These are phyloP conservation scores for Aspergillus glaucus DNA, from an alignment of 2,329 filamentous ascomycete species.

Conservation along the genomic window DNA sequence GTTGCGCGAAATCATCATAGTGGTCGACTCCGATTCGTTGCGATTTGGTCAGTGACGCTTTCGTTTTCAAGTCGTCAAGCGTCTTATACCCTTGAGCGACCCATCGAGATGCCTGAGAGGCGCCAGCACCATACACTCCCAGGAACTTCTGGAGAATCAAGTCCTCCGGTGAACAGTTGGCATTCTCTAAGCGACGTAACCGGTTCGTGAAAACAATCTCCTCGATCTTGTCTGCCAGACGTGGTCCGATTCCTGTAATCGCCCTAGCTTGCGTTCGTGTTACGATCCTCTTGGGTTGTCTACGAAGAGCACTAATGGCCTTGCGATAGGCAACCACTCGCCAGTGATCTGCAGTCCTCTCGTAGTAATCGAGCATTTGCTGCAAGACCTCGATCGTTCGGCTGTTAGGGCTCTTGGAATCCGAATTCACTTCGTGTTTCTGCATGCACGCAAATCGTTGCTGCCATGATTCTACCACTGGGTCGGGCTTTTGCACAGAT, in stretches of 20 bases:
- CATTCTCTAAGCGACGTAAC: slow-evolving; percentile 65
- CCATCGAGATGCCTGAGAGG: slow-evolving; percentile 66
- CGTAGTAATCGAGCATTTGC: slow-evolving; percentile 73
- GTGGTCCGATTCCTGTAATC: slow-evolving; percentile 63
- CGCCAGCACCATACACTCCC: slow-evolving; percentile 72
- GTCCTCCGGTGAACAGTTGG: slow-evolving; percentile 61
- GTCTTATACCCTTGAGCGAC: slow-evolving; percentile 67
- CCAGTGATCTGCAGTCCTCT: slow-evolving; percentile 69
- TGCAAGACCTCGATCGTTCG: slow-evolving; percentile 70
- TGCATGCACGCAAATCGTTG: slow-evolving; percentile 56
- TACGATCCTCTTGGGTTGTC: slow-evolving; percentile 56
- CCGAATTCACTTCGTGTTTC: slow-evolving; percentile 41
- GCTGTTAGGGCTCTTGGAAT: slow-evolving; percentile 60
- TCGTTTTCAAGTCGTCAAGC: slow-evolving; percentile 61
- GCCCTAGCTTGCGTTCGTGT: slow-evolving; percentile 63
- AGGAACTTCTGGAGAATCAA: slow-evolving; percentile 63
- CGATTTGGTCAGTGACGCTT: slow-evolving; percentile 59
- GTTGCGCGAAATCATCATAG: slow-evolving; percentile 69
- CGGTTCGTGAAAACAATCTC: slow-evolving; percentile 74
- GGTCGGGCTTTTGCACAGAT: slow-evolving; percentile 1
- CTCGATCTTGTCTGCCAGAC: slow-evolving; percentile 78
- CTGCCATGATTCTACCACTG: slow-evolving; percentile 23
- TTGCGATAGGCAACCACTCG: slow-evolving; percentile 68
- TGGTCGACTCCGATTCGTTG: slow-evolving; percentile 73
- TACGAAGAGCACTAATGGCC: slow-evolving; percentile 65